Base-by-base conservation (phyloP, 106 monocot species). In the Triglochin maritima region DNA sequence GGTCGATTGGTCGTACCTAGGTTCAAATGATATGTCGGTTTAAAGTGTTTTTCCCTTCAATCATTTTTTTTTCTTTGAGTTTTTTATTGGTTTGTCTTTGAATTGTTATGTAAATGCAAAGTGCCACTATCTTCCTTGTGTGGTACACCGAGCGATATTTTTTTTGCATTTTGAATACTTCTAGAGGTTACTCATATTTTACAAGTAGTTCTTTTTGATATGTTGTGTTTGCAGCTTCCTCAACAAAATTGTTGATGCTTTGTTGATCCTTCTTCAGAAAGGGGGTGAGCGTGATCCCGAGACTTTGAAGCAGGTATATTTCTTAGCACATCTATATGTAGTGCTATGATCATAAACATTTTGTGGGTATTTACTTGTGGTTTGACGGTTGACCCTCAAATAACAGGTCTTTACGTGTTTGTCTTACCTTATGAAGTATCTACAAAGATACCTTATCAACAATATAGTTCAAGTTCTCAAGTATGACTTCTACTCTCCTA, bases 351-450 rank as follows among this genome's bases (percentile, higher is more conserved):
- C 29, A 29, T 29, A 29, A 29, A 29, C 29, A 29, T 29, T 29
- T 29, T 29, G 29, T 29, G 29, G 29, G 29, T 29, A 29, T 29
- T 29, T 29, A 29, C 29, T 29, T 29, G 29, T 29, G 29, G 29
- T 29, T 29, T 29, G 29, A 29, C 29, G 29, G 29, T 29, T 29
- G 29, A 29, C 29, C 29, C 29, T 29, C 29, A 29, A 29, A 29
- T 29, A 29, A 29, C 80, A 94, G 94, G 83, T 96, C 62, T 96
- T 96, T 63, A 90, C 81, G 7, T 87, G 79, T 52, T 85, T 82
- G 85, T 90, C 87, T 17, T 82, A 78, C 68, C 76, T 87, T 62
- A 70, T 96, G 74, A 90, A 90, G 87, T 72, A 90, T 81, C 71
- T 96, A 66, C 85, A 86, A 50, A 96, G 88, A 70, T 83, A 98